Evolutionary conservation across 2,329 filamentous ascomycete species (phyloP).

Genomic region (Paraconiothyrium sp.): DNA sequence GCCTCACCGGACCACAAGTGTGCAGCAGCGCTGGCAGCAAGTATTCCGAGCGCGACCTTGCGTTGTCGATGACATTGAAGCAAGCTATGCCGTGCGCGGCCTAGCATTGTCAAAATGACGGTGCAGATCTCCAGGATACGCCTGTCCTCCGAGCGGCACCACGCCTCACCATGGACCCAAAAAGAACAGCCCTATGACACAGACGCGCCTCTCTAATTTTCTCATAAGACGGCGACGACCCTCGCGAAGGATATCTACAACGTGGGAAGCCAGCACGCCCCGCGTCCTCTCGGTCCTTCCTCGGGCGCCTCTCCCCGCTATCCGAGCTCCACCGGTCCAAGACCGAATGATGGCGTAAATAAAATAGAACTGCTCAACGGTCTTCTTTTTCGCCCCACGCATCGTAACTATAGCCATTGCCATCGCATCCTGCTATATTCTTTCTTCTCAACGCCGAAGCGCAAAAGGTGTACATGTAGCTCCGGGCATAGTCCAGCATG

Average conservation of each 20-base stretch:
- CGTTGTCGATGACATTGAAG: conserved; percentile 8
- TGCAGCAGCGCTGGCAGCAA: conserved; percentile 6
- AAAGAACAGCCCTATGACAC: conserved; percentile 7
- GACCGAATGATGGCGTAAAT: conserved; percentile 46
- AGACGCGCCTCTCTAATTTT: not conserved
- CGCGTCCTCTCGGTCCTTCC: conserved; percentile 30
- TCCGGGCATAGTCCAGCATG: conserved; percentile 31
- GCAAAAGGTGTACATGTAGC: conserved; percentile 31
- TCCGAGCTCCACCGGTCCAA: conserved; percentile 39
- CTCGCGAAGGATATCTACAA: not conserved
- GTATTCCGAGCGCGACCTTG: conserved; percentile 9
- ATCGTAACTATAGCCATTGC: conserved; percentile 32
- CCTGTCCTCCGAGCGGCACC: conserved; percentile 4
- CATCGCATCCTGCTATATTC: conserved; percentile 7
- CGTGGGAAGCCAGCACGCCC: not conserved
- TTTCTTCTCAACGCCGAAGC: conserved; percentile 16
- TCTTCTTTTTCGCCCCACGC: conserved; percentile 23
- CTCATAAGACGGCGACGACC: conserved; percentile 5
- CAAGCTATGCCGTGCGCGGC: conserved; percentile 6
- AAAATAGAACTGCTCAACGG: conserved; percentile 25
- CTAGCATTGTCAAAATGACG: conserved; percentile 9
- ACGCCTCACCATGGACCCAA: conserved; percentile 14
- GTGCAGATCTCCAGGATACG: conserved; percentile 13
- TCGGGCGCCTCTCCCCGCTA: conserved; percentile 44
- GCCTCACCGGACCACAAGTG: conserved; percentile 2